phyloP scores from a whole-genome alignment of 371 early-diverging fungal genomes.

The Circinella minor region DNA sequence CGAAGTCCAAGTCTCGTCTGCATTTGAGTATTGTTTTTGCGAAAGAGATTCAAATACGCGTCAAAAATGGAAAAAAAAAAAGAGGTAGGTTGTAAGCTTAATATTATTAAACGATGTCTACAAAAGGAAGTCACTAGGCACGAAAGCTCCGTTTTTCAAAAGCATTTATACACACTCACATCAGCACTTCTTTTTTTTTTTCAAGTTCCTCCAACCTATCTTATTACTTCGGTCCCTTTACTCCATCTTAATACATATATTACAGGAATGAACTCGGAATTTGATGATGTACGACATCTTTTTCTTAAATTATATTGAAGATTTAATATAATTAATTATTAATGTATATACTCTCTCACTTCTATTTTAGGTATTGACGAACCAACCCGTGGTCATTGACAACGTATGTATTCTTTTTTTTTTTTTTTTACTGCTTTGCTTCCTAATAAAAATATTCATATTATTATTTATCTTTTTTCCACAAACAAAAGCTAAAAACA shows the following conservation, averaged over 20 bases:
- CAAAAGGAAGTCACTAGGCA: too few species aligned
- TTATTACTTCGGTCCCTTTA: background rate
- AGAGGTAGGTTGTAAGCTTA: background rate
- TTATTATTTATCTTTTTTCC: too few species aligned
- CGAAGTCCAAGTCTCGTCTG: conserved; percentile 10
- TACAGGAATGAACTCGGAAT: conserved; percentile 46
- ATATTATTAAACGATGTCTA: background rate
- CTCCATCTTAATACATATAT: background rate
- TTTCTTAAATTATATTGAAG: conserved; percentile 2
- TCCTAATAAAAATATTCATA: too few species aligned
- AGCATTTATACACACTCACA: too few species aligned
- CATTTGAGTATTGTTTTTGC: background rate
- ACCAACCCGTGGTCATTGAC: conserved; percentile 86
- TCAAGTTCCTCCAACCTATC: background rate
- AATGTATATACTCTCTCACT: background rate
- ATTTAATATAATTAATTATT: too few species aligned
- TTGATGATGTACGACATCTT: conserved; percentile 49
- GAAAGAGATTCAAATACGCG: background rate
- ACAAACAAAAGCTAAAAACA: too few species aligned
- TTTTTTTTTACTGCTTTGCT: too few species aligned
- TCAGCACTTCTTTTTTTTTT: too few species aligned
- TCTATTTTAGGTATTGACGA: conserved; percentile 77
- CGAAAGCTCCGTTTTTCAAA: too few species aligned
- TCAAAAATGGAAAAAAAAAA: background rate
- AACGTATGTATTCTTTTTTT: conserved; percentile 47